phyloP scores from a whole-genome alignment of 2,329 filamentous ascomycete genomes.

The Hypoxylon sp. region DNA sequence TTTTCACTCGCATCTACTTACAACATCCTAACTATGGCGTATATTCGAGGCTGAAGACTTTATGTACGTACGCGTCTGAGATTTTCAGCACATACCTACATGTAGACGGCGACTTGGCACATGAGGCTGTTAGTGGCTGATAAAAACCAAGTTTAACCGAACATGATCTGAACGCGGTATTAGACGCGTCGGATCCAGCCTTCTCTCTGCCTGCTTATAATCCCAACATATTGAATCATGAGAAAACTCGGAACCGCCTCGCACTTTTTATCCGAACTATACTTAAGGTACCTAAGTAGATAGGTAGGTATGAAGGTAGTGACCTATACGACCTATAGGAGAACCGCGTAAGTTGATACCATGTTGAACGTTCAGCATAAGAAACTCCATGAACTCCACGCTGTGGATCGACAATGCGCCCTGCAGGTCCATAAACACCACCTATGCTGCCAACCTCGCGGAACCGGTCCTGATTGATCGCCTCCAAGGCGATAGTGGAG shows the following conservation, averaged over 20 bases:
- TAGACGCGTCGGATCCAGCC: not conserved
- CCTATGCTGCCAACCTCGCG: conserved; percentile 31
- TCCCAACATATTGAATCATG: not conserved
- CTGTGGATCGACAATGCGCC: conserved; percentile 33
- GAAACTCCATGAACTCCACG: conserved; percentile 12
- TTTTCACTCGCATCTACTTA: not conserved
- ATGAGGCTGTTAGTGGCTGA: not conserved
- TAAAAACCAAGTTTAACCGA: not conserved
- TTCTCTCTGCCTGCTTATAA: not conserved
- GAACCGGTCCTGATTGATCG: conserved; percentile 32
- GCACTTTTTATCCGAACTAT: not conserved
- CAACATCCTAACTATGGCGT: not conserved
- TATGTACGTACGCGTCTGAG: not conserved
- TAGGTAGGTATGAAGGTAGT: not conserved
- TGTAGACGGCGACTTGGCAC: not conserved
- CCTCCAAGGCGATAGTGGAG: conserved; percentile 5
- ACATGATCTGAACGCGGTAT: not conserved
- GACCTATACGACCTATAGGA: not conserved
- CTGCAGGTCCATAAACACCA: conserved; percentile 31
- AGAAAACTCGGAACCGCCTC: not conserved
- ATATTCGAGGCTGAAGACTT: not conserved
- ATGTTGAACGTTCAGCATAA: conserved; percentile 3
- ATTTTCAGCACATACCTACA: too few relatives aligned
- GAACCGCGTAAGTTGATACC: not conserved
- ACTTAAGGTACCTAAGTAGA: not conserved